phyloP scores from a whole-genome alignment of 192 early-diverging fungal genomes.

The Phycomyces blakesleeanus region DNA sequence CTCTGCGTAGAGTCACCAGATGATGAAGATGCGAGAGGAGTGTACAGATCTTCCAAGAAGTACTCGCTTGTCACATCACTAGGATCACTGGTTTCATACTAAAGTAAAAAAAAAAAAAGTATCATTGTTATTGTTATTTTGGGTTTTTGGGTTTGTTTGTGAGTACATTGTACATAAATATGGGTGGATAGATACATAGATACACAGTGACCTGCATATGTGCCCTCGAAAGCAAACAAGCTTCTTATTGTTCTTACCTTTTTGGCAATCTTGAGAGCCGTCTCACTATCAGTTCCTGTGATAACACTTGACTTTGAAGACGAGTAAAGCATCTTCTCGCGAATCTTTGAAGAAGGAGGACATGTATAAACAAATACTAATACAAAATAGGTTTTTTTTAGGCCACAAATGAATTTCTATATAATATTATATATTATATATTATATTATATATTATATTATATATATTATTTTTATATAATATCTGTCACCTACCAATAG shows the following conservation, averaged over 20 bases:
- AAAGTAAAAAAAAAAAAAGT: background rate
- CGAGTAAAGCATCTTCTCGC: constrained; percentile 89
- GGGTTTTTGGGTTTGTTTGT: too few species aligned
- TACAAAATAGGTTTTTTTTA: background rate
- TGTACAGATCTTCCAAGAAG: constrained; percentile 52
- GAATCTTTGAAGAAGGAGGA: constrained; percentile 76
- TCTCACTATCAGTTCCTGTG: constrained; percentile 46
- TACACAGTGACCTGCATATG: background rate
- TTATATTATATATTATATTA: background rate
- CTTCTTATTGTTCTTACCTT: constrained; percentile 40
- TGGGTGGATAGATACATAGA: background rate
- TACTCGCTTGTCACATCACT: constrained; percentile 51
- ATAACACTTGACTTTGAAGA: constrained; percentile 65
- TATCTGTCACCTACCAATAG: constrained; percentile 39
- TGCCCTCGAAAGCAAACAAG: too few species aligned
- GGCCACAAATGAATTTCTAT: background rate
- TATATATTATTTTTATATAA: constrained; percentile 8
- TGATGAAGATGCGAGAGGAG: constrained; percentile 5
- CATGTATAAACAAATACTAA: constrained; percentile 89
- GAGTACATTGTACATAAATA: too few species aligned
- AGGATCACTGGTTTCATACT: constrained; percentile 61
- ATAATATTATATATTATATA: background rate
- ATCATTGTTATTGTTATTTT: background rate
- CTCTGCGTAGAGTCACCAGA: constrained; percentile 17
- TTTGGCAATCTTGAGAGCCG: constrained; percentile 54